These are phyloP conservation scores for Boletellus ananas DNA, from an alignment of 768 basidiomycete species.

Conservation along the genomic window DNA sequence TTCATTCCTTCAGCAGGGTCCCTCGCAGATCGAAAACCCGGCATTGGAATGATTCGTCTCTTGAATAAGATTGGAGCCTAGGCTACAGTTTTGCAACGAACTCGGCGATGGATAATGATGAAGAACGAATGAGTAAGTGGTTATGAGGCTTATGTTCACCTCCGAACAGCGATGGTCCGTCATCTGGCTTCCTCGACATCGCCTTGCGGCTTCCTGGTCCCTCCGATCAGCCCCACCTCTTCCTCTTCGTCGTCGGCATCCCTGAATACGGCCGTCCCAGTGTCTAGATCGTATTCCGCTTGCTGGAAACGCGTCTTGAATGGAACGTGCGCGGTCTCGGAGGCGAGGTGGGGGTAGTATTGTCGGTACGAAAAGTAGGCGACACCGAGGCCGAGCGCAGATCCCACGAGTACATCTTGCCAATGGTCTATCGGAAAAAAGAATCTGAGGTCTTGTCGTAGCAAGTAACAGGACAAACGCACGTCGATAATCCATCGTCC, in stretches of 20 bases:
- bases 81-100: no score
- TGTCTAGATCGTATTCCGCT: neutral
- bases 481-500: conserved; percentile 95
- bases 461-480: conserved; percentile 23
- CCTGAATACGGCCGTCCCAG: neutral
- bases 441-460: neutral
- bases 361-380: conserved; percentile 78
- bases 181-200: neutral
- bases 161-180: no score
- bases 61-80: no score
- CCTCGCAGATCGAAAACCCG: neutral
- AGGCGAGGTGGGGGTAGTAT: conserved; percentile 68
- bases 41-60: no score
- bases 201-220: conserved; percentile 9
- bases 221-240: conserved; percentile 13
- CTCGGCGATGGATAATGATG: no score
- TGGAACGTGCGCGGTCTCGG: conserved; percentile 57
- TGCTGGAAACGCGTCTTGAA: conserved; percentile 61
- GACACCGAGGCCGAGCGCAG: conserved; percentile 65
- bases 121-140: no score
- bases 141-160: no score
- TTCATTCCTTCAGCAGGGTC: neutral
- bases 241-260: conserved; percentile 16
- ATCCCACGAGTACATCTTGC: conserved; percentile 84
- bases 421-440: conserved; percentile 66